Base-by-base conservation (phyloP, 177 flowering plant genomes). In the Vitis hybrid region DNA sequence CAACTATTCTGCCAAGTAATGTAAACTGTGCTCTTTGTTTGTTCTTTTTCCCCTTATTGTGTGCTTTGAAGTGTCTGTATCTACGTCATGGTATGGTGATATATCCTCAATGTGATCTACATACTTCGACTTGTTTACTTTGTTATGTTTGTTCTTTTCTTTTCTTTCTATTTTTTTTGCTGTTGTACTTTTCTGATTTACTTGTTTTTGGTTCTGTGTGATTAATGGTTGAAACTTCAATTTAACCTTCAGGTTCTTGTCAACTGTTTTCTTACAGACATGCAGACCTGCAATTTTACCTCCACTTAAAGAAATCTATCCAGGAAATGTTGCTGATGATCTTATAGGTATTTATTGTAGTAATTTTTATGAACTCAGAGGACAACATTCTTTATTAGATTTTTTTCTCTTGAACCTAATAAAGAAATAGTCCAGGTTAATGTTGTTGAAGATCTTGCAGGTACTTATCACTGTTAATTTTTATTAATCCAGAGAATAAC, bases 251-350 rank as follows among this genome's bases (percentile, higher is more conserved):
- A 52, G 14, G 10, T 53, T 65, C n/a, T 64, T 62, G 11, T 60
- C 31, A 45, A 61, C 56, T 72, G 10, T 50, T 70, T 70, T 69
- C 49, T 76, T 77, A 72, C 89, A 93, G 99, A 95, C 97, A 8
- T 90, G 97, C 66, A 81, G 14, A 48, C 99, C 99, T 74, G 82
- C 97, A 21, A 89, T 95, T 77, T 82, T 95, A 31, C 99, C 99
- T 70, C 99, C 98, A 33, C 85, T 95, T 56, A 75, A 70, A 76
- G 92, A 91, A 70, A 79, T 95, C 65, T 95, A 90, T 68, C 82
- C 86, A 0, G 84, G 92, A 67, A 90, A 87, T 83, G 78, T 88
- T 68, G 81, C 65, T 48, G 86, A 85, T 77, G 88, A 88, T 77
- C 93, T 92, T 72, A 77, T 75, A 86, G 97, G 97, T 92, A 83